These are phyloP conservation scores for Isoetes taiwanensis DNA, from an alignment of 75 land plant species.

Conservation along the genomic window DNA sequence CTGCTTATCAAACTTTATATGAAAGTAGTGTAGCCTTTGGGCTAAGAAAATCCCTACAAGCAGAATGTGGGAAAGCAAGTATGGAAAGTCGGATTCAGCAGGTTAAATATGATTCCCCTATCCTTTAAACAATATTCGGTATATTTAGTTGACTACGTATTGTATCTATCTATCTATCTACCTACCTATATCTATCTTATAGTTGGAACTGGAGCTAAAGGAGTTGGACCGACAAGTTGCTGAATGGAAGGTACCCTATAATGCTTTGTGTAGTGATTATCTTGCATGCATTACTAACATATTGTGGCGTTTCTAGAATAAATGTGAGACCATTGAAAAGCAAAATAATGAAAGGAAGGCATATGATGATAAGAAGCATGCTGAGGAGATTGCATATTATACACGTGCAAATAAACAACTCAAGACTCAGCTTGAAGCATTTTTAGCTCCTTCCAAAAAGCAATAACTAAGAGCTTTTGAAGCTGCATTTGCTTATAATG, in stretches of 20 bases:
- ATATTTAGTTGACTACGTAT: background rate
- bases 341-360: constrained; percentile 21
- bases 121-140: background rate
- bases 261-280: background rate
- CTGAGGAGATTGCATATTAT: constrained; percentile 33
- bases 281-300: background rate
- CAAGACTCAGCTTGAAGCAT: constrained; percentile 31
- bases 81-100: constrained; percentile 25
- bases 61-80: constrained; percentile 28
- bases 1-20: constrained; percentile 31
- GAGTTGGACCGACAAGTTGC: constrained; percentile 30
- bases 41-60: constrained; percentile 26
- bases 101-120: constrained; percentile 8
- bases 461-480: too few species aligned
- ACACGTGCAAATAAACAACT: constrained; percentile 31
- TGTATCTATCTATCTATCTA: background rate
- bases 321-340: constrained; percentile 29
- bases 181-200: background rate
- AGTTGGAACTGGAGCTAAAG: constrained; percentile 24
- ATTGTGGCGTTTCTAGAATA: constrained; percentile 17
- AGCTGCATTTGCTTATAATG: too few species aligned
- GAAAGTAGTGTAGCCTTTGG: constrained; percentile 38
- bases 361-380: constrained; percentile 34
- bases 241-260: constrained; percentile 28
- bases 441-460: constrained; percentile 32